These are phyloP conservation scores for Leptographium procerum DNA, from an alignment of 2,329 filamentous ascomycete species.

Conservation along the genomic window DNA sequence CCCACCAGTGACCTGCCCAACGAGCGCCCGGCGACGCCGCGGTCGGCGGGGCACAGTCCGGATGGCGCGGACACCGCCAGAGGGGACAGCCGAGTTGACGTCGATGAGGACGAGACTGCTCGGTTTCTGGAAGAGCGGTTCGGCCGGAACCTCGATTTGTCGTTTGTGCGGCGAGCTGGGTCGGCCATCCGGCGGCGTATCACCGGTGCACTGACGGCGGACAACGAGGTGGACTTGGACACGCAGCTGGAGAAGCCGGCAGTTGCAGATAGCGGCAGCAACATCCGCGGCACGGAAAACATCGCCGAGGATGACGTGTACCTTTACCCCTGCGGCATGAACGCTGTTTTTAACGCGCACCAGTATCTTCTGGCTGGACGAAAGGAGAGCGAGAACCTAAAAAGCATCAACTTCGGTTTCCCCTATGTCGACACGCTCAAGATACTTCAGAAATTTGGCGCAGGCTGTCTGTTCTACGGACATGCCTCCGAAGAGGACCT, in stretches of 20 bases:
- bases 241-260: slow-evolving; percentile 15
- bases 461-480: slow-evolving; percentile 81
- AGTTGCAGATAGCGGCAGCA: slow-evolving; percentile 17
- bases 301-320: slow-evolving; percentile 82
- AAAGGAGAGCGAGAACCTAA: slow-evolving; percentile 35
- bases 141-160: slow-evolving; percentile 76
- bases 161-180: slow-evolving; percentile 70
- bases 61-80: slow-evolving; percentile 7
- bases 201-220: slow-evolving; percentile 67
- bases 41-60: background rate
- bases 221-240: slow-evolving; percentile 46
- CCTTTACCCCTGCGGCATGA: slow-evolving; percentile 86
- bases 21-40: slow-evolving; percentile 1
- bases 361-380: slow-evolving; percentile 56
- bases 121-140: slow-evolving; percentile 90
- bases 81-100: slow-evolving; percentile 12
- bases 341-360: slow-evolving; percentile 83
- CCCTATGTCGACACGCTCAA: slow-evolving; percentile 96
- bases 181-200: slow-evolving; percentile 79
- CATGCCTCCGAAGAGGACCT: slow-evolving; percentile 66
- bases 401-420: slow-evolving; percentile 91
- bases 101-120: slow-evolving; percentile 51
- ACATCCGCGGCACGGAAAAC: slow-evolving; percentile 45
- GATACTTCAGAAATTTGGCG: slow-evolving; percentile 86
- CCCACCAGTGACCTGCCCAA: slow-evolving; percentile 15